These are phyloP conservation scores for Mortierella sp. DNA, from an alignment of 371 early-diverging fungal species.

Conservation along the genomic window DNA sequence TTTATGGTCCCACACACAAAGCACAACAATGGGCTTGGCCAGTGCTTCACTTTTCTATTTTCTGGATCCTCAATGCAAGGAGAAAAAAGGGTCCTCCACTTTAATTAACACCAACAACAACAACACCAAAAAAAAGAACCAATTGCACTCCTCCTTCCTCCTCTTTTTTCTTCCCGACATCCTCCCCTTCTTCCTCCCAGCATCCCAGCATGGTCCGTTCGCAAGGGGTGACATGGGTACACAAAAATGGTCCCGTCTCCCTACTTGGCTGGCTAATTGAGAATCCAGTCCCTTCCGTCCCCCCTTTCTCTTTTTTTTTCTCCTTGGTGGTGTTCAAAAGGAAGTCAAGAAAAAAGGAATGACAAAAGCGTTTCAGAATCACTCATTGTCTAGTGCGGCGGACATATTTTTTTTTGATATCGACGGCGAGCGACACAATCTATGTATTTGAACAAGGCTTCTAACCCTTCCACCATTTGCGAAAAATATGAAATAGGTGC, in stretches of 20 bases:
- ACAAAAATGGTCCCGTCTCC: not conserved
- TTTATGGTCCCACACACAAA: not conserved
- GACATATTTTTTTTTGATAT: not conserved
- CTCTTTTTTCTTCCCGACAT: not conserved
- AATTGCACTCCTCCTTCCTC: not conserved
- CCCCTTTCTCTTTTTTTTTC: not conserved
- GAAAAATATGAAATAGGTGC: constrained; percentile 37
- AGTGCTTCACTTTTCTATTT: not conserved
- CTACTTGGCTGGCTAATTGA: not conserved
- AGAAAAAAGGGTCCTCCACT: not conserved
- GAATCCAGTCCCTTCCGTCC: not conserved
- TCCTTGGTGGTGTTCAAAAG: not conserved
- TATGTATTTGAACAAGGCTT: not conserved
- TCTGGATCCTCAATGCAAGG: too few relatives aligned
- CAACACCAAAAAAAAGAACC: not conserved
- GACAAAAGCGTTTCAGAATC: not conserved
- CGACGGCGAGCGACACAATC: not conserved
- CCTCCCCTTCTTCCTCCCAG: not conserved
- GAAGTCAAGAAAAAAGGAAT: not conserved
- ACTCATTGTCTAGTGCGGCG: not conserved
- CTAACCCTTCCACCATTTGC: not conserved
- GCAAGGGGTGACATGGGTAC: not conserved
- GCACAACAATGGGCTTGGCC: not conserved
- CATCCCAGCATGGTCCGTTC: not conserved
- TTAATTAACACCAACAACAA: not conserved